phyloP scores from a whole-genome alignment of 78 protist genomes.

The Dictyostelium capitatum region DNA sequence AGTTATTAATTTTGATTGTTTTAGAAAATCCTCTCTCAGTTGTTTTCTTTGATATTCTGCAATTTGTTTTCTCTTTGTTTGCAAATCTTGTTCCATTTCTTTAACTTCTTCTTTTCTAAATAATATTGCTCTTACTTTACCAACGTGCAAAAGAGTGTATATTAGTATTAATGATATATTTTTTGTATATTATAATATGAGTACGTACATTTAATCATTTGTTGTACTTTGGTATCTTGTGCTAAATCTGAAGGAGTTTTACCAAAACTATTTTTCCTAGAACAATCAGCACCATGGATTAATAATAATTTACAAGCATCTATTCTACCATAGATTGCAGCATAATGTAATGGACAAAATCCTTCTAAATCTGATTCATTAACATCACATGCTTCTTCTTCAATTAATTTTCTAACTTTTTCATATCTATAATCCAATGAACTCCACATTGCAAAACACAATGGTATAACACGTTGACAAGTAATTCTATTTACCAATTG shows the following conservation, averaged over 20 bases:
- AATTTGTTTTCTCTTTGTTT: conserved; percentile 49
- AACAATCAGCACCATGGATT: conserved; percentile 75
- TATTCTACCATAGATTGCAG: conserved; percentile 76
- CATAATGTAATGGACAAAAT: conserved; percentile 78
- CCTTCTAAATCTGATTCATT: conserved; percentile 78
- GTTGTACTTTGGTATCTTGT: conserved; percentile 76
- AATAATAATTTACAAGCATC: conserved; percentile 73
- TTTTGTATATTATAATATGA: too few species aligned
- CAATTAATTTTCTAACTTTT: conserved; percentile 73
- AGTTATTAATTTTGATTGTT: conserved; percentile 25
- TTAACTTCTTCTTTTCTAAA: conserved; percentile 79
- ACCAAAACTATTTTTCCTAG: conserved; percentile 66
- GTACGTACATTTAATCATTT: conserved; percentile 72
- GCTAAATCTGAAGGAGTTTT: conserved; percentile 81
- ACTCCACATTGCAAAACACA: conserved; percentile 83
- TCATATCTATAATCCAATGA: conserved; percentile 76
- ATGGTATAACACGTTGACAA: conserved; percentile 77
- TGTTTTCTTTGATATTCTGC: conserved; percentile 67
- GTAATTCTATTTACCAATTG: conserved; percentile 77
- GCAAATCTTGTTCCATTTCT: conserved; percentile 76
- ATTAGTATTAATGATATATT: not conserved
- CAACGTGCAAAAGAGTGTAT: not conserved
- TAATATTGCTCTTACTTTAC: conserved; percentile 59
- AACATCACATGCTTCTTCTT: conserved; percentile 81
- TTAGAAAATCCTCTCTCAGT: conserved; percentile 49